Conservation (phyloP, 805 yeast genomes). For the Dipodascopsis uninucleata region DNA sequence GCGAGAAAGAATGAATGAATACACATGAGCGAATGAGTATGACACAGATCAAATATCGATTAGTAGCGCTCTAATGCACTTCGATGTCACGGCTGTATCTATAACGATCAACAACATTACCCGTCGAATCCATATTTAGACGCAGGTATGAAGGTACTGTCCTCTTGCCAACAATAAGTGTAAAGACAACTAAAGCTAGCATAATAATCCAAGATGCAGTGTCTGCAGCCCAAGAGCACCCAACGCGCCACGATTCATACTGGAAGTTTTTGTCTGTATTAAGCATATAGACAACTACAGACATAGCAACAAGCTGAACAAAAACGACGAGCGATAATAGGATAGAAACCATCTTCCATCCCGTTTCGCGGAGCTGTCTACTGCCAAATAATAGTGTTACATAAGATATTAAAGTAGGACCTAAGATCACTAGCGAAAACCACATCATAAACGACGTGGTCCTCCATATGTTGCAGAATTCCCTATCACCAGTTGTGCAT, state of each 20-base stretch:
- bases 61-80: too few relatives aligned
- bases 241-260: conserved; percentile 13
- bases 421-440: conserved; percentile 20
- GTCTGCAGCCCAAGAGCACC: conserved; percentile 18
- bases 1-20: too few relatives aligned
- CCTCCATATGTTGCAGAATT: conserved; percentile 23
- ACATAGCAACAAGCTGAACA: conserved; percentile 18
- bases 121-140: background rate
- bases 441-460: conserved; percentile 24
- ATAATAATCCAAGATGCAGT: conserved; percentile 8
- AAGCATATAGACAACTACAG: conserved; percentile 12
- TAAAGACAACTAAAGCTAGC: conserved; percentile 6
- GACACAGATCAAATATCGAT: too few relatives aligned
- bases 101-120: too few relatives aligned
- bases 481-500: conserved; percentile 17
- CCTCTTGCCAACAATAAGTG: conserved; percentile 13
- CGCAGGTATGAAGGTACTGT: conserved; percentile 11
- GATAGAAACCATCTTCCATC: conserved; percentile 16
- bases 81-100: too few relatives aligned
- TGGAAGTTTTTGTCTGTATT: conserved; percentile 9
- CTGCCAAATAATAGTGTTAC: conserved; percentile 10
- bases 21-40: too few relatives aligned
- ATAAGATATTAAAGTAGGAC: conserved; percentile 15
- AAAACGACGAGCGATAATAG: conserved; percentile 8
- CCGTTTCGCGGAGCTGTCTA: conserved; percentile 19